A percentile compares a stretch with the other conserved stretches of the same genome.
phyloP scores from a whole-genome alignment of 352 stramenopile genomes.

The Phytophthora fragariae region DNA sequence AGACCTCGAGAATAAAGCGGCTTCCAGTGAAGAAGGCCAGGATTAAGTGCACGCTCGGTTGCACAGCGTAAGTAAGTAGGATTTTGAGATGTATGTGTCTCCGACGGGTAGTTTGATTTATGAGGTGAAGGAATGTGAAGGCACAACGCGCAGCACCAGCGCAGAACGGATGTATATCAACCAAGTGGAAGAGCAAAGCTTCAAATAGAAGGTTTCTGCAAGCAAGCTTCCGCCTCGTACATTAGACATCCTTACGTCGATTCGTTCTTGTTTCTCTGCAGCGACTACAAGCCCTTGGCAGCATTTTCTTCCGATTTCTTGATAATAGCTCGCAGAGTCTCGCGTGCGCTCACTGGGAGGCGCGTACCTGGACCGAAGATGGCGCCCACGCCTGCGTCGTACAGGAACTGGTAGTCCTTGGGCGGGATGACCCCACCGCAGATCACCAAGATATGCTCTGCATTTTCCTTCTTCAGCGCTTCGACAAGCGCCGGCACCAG shows the following conservation, averaged over 20 bases:
- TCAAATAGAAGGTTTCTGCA: neutral
- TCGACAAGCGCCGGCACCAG: constrained; percentile 94
- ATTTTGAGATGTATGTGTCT: constrained; percentile 29
- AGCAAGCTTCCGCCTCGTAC: constrained; percentile 4
- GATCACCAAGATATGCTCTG: constrained; percentile 95
- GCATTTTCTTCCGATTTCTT: constrained; percentile 62
- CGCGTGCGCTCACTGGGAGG: constrained; percentile 83
- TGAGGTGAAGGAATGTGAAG: constrained; percentile 27
- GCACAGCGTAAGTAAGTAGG: constrained; percentile 22
- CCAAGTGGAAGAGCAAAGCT: neutral
- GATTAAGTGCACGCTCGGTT: constrained; percentile 15
- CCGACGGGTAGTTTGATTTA: constrained; percentile 35
- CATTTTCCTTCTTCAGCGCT: constrained; percentile 92
- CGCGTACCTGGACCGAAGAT: constrained; percentile 97
- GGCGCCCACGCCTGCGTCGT: constrained; percentile 91
- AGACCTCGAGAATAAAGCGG: constrained; percentile 29
- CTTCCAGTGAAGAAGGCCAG: constrained; percentile 34
- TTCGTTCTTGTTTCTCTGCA: constrained; percentile 5
- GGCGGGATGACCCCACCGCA: constrained; percentile 96
- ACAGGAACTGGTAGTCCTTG: constrained; percentile 96
- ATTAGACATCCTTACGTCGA: constrained; percentile 21
- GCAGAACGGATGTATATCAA: neutral
- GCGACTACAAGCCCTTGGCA: constrained; percentile 43
- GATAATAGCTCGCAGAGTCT: constrained; percentile 61
- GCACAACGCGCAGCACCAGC: constrained; percentile 2